Base-by-base conservation (phyloP, 2,329 filamentous ascomycete species). In the Botrytis deweyae region DNA sequence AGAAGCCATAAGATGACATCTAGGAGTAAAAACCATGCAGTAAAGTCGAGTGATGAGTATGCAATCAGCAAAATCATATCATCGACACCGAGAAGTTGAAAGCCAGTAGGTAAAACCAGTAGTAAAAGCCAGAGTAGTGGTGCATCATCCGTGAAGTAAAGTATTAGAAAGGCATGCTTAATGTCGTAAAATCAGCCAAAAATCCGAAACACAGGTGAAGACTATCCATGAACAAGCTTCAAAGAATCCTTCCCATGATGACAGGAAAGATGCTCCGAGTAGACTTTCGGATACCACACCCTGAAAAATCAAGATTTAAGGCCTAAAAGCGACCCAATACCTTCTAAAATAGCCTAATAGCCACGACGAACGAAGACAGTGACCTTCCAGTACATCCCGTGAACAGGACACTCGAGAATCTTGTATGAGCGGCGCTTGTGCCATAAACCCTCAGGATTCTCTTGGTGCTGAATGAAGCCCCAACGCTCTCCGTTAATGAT, bases 281-380 rank as follows among this genome's bases (percentile, higher is more conserved):
- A 68, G 38, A 58, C 18, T 42, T 68, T 49, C 14, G 29, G 38
- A 42, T 1, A 20, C 33, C 9, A 68, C n/a, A 68, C 36, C 66
- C 49, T 58, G 49, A 68, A 18, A 68, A 58, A 58, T 58, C 66
- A 68, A 68, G 49, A 68, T 33, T 38, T 4, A 42, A 29, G 14
- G 36, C 29, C 14, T 22, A 58, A 20, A 29, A 68, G 1, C 6
- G 18, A 44, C 36, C 9, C 18, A 44, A 58, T 42, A 10, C 49
- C 49, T 40, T 52, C 25, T 58, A 16, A 42, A 55, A 55, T 5
- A 6, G 16, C 5, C 29, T 72, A 72, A 61, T 72, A 72, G 20
- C 70, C 70, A 36, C 70, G 64, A 18, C 70, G 52, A 61, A 72
- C 63, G n/a, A 72, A 72, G 1, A 72, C 70, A 10, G 70, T 72